Conservation (phyloP, 345 rosid species). For the Camelina laxa region DNA sequence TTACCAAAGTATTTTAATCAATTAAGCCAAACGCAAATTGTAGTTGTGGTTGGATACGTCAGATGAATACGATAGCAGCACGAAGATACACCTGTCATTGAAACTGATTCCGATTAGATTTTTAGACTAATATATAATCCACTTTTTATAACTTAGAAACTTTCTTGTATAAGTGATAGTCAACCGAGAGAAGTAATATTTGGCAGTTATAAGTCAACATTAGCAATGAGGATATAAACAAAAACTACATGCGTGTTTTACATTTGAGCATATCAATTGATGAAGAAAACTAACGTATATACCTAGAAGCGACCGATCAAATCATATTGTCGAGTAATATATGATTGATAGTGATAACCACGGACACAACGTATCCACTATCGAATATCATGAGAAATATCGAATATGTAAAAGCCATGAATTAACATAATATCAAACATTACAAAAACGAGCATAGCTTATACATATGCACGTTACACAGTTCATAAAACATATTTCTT, state of each 20-base stretch:
- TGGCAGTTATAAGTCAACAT: slow-evolving; percentile 3
- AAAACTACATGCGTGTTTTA: background rate
- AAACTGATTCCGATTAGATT: background rate
- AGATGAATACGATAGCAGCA: slow-evolving; percentile 3
- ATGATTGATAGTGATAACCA: slow-evolving; percentile 1
- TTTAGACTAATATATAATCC: background rate
- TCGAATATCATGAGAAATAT: slow-evolving; percentile 5
- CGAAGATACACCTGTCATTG: background rate
- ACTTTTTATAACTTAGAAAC: background rate
- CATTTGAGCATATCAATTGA: background rate
- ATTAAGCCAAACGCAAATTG: background rate
- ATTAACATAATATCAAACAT: slow-evolving; percentile 6
- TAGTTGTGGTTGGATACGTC: background rate
- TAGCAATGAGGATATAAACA: slow-evolving; percentile 1
- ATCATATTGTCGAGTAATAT: slow-evolving; percentile 27
- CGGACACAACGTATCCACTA: slow-evolving; percentile 3
- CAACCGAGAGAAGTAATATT: background rate
- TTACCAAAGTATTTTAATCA: slow-evolving; percentile 4
- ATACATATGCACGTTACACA: slow-evolving; percentile 12
- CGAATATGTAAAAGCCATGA: background rate
- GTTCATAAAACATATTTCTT: slow-evolving; percentile 18
- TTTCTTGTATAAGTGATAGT: background rate
- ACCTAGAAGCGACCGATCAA: slow-evolving; percentile 21
- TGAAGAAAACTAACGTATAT: slow-evolving; percentile 20
- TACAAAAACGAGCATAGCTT: slow-evolving; percentile 30